phyloP scores from a whole-genome alignment of 1,284 basidiomycete genomes.

The Termitomyces sp. region DNA sequence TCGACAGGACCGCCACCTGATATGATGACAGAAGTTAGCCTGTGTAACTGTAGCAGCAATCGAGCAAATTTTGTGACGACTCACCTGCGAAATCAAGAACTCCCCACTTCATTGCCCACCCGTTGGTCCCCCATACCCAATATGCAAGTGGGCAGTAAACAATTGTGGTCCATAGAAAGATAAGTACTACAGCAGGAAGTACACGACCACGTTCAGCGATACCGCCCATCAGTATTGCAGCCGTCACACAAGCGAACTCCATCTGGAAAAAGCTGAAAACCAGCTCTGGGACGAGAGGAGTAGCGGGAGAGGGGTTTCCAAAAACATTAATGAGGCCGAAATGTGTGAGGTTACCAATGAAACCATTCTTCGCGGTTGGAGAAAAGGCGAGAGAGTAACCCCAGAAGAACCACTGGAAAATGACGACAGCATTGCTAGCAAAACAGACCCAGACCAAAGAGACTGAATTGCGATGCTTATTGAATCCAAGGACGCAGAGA shows the following conservation, averaged over 20 bases:
- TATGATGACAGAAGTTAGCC: slow-evolving; percentile 12
- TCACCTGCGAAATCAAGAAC: slow-evolving; percentile 81
- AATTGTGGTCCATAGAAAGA: slow-evolving; percentile 82
- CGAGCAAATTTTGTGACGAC: slow-evolving; percentile 8
- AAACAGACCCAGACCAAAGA: slow-evolving; percentile 67
- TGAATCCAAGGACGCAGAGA: background rate
- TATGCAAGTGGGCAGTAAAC: slow-evolving; percentile 74
- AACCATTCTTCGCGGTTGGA: slow-evolving; percentile 68
- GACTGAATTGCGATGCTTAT: slow-evolving; percentile 26
- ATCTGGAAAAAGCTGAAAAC: slow-evolving; percentile 87
- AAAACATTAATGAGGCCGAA: slow-evolving; percentile 73
- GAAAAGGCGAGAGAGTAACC: slow-evolving; percentile 84
- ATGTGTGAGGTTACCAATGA: slow-evolving; percentile 73
- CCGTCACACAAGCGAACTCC: slow-evolving; percentile 81
- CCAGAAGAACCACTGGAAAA: slow-evolving; percentile 90
- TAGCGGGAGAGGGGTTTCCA: slow-evolving; percentile 71
- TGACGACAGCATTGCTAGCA: slow-evolving; percentile 71
- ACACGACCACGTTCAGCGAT: slow-evolving; percentile 88
- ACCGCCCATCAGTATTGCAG: slow-evolving; percentile 72
- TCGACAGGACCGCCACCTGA: slow-evolving; percentile 90
- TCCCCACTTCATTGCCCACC: slow-evolving; percentile 90
- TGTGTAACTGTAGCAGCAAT: slow-evolving; percentile 1
- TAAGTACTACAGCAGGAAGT: slow-evolving; percentile 83
- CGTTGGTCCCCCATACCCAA: slow-evolving; percentile 42
- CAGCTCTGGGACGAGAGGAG: slow-evolving; percentile 64